Conservation (phyloP, 2,329 filamentous ascomycete species). For the Cyphellophora europaea region DNA sequence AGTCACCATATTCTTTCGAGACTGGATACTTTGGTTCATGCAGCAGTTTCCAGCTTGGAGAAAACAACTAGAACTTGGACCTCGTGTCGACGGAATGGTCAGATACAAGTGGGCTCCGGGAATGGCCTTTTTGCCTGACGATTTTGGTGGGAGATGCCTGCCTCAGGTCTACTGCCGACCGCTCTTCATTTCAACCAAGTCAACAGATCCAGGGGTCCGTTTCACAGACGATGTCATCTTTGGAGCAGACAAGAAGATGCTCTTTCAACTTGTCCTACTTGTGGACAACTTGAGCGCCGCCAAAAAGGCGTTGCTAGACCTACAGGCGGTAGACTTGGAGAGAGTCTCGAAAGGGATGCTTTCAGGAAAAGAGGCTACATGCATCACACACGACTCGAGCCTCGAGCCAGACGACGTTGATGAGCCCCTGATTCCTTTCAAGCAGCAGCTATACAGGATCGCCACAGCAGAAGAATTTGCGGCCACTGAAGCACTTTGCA, state of each 20-base stretch:
- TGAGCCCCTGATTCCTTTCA: too few relatives aligned
- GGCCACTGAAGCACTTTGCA: constrained; percentile 17
- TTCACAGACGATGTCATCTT: constrained; percentile 27
- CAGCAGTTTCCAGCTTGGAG: constrained; percentile 24
- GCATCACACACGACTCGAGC: not conserved
- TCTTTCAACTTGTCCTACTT: constrained; percentile 7
- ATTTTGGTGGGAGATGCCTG: constrained; percentile 22
- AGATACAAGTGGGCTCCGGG: constrained; percentile 20
- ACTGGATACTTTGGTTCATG: constrained; percentile 24
- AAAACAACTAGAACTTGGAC: constrained; percentile 22
- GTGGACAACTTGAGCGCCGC: constrained; percentile 6
- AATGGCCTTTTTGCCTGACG: constrained; percentile 24
- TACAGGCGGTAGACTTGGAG: too few relatives aligned
- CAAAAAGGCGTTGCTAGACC: constrained; percentile 21
- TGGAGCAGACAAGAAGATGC: constrained; percentile 1
- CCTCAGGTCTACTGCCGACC: constrained; percentile 25
- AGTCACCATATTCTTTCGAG: constrained; percentile 23
- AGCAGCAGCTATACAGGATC: constrained; percentile 13
- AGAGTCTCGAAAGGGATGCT: constrained; percentile 11
- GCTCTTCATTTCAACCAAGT: constrained; percentile 1
- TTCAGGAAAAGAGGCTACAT: constrained; percentile 1
- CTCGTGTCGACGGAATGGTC: constrained; percentile 21
- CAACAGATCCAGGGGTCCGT: constrained; percentile 3
- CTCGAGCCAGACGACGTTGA: not conserved
- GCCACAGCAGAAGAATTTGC: constrained; percentile 22